These are phyloP conservation scores for Macrolepiota fuliginosa DNA, from an alignment of 768 basidiomycete species.

Conservation along the genomic window DNA sequence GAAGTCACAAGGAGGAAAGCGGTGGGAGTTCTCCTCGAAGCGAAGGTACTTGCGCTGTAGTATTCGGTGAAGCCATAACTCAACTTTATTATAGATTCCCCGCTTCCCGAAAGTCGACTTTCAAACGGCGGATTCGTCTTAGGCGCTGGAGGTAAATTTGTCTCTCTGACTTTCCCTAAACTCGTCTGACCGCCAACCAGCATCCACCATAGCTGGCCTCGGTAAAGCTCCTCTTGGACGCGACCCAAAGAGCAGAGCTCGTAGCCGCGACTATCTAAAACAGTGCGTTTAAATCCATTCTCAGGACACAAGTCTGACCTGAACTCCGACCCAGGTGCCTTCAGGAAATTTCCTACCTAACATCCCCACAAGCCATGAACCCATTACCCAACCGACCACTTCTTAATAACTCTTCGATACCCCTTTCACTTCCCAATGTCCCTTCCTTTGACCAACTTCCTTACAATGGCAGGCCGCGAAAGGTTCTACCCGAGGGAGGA, in stretches of 20 bases:
- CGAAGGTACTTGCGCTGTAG: slow-evolving; percentile 52
- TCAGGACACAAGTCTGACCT: neutral
- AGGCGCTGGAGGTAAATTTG: slow-evolving; percentile 48
- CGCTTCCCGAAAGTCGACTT: slow-evolving; percentile 65
- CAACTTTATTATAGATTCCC: slow-evolving; percentile 52
- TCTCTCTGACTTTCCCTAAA: slow-evolving; percentile 53
- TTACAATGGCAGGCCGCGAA: slow-evolving; percentile 80
- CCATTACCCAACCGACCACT: slow-evolving; percentile 88
- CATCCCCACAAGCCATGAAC: slow-evolving; percentile 96
- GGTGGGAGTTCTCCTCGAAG: slow-evolving; percentile 82
- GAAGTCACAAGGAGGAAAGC: slow-evolving; percentile 77
- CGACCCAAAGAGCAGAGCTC: slow-evolving; percentile 93
- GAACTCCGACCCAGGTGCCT: slow-evolving; percentile 61
- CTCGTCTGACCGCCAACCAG: slow-evolving; percentile 43
- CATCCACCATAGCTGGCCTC: slow-evolving; percentile 42
- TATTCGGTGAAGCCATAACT: slow-evolving; percentile 1
- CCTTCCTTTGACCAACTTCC: slow-evolving; percentile 72
- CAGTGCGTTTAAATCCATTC: slow-evolving; percentile 57
- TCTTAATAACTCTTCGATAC: slow-evolving; percentile 60
- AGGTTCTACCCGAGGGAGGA: slow-evolving; percentile 70
- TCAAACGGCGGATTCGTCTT: slow-evolving; percentile 56
- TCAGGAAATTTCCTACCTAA: slow-evolving; percentile 97
- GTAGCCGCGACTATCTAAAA: slow-evolving; percentile 95
- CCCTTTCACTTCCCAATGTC: slow-evolving; percentile 66
- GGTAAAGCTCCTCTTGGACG: slow-evolving; percentile 78